Base-by-base conservation (phyloP, 768 basidiomycete species). In the Pluteus cervinus region DNA sequence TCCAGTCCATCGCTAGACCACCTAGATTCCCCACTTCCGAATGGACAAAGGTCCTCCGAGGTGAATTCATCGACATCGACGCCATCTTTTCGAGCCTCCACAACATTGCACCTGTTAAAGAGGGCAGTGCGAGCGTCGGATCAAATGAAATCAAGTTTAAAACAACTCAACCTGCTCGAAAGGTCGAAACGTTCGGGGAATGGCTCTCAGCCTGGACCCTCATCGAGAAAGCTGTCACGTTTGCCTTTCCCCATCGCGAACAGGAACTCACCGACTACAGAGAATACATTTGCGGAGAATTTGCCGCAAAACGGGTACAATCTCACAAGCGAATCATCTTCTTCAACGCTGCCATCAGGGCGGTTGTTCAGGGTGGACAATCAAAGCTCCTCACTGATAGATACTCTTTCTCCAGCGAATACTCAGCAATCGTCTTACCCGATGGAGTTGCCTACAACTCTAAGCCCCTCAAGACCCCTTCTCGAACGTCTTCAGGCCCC, bases 331-430 rank as follows among this genome's bases (percentile, higher is more conserved):
- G 34, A 24, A 23, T 64, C 43, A 47, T 65, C 37, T 12, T 45
- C 4, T 60, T 44, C 34, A 57, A 66, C 41, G 41, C 45, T 9
- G 53, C 56, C 0, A 39, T 58, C 16, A 31, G 53, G 5, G 40
- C 41, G 2, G 16, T 33, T 11, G 51, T 55, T 24, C 46, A 29
- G 1, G 28, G 33, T 11, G 28, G 40, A 18, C 39, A 37, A 12
- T 6, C 33, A 5, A 35, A 49, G 2, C 32, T 43, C 5, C 49
- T 61, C 45, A 45, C 43, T 15, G 50, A 59, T 29, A 4, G 10
- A 11, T 5, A 42, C 21, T 4, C 22, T 2, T 47, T 47, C 40
- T 28, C n/a, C 1, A 20, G 22, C 5, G 24, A 41, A 11, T 15
- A 21, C 23, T 11, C 26, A 4, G 44, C 49, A 3, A 43, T 45